Evolutionary conservation across 2,329 filamentous ascomycete species (phyloP).

Genomic region (Tolypocladium tundrense): DNA sequence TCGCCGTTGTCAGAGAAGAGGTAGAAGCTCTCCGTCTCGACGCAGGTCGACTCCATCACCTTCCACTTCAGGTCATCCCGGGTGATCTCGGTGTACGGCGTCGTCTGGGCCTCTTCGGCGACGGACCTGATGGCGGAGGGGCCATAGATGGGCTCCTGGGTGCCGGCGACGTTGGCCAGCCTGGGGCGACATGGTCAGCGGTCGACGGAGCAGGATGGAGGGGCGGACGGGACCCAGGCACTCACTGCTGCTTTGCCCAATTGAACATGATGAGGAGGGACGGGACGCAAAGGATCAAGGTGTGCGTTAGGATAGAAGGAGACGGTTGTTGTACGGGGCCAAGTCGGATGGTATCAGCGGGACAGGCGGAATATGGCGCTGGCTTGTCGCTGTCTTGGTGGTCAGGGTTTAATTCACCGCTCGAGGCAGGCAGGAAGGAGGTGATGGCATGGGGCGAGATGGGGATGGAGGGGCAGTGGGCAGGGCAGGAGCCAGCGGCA

Average conservation of each 20-base stretch:
- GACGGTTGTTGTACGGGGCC: background rate
- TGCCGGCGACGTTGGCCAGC: conserved; percentile 77
- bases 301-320: background rate
- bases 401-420: background rate
- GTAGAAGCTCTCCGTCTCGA: conserved; percentile 96
- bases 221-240: conserved; percentile 5
- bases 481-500: background rate
- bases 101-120: conserved; percentile 65
- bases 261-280: conserved; percentile 60
- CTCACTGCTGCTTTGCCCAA: conserved; percentile 89
- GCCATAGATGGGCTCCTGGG: conserved; percentile 92
- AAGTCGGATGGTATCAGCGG: background rate
- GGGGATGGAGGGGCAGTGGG: background rate
- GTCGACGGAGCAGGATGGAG: conserved; percentile 4
- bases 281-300: background rate
- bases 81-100: conserved; percentile 69
- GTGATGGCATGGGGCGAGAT: background rate
- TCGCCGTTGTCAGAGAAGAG: conserved; percentile 69
- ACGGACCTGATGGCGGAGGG: conserved; percentile 80
- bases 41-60: conserved; percentile 70
- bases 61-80: conserved; percentile 77
- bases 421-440: background rate
- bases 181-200: conserved; percentile 23
- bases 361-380: background rate
- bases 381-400: background rate